These are phyloP conservation scores for Scleromitrula shiraiana DNA, from an alignment of 2,329 filamentous ascomycete species.

Conservation along the genomic window DNA sequence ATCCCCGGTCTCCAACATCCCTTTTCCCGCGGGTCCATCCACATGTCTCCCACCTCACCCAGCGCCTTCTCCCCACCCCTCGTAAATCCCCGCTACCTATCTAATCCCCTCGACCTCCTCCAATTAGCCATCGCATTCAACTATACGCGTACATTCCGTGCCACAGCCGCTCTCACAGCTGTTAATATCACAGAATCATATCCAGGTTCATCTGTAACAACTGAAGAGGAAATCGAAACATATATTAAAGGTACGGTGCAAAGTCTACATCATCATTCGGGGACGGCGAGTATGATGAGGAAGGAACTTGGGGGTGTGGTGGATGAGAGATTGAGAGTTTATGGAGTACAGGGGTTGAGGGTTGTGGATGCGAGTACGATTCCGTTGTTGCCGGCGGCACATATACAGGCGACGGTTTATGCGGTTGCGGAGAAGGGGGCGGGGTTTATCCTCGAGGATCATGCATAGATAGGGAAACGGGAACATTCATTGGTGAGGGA, in stretches of 20 bases:
- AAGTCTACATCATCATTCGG: constrained; percentile 5
- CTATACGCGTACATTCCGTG: constrained; percentile 6
- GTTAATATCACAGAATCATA: neutral
- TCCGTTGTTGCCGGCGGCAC: constrained; percentile 20
- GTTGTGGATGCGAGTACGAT: constrained; percentile 24
- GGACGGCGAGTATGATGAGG: constrained; percentile 9
- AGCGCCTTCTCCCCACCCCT: constrained; percentile 27
- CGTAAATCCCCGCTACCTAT: constrained; percentile 36
- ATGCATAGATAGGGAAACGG: no score
- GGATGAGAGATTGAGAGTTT: constrained; percentile 22
- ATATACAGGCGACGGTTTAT: constrained; percentile 22
- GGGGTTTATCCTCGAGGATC: no score
- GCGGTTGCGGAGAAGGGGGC: constrained; percentile 22
- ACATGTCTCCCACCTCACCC: constrained; percentile 36
- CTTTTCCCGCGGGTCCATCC: constrained; percentile 47
- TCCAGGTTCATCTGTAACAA: neutral
- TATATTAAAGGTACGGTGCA: neutral
- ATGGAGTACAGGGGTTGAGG: constrained; percentile 21
- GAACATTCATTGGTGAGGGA: no score
- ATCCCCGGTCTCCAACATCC: constrained; percentile 34
- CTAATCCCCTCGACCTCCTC: constrained; percentile 33
- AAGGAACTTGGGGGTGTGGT: constrained; percentile 19
- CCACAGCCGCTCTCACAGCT: neutral
- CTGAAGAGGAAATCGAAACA: neutral
- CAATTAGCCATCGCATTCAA: constrained; percentile 1